Base-by-base conservation (phyloP, 2,329 filamentous ascomycete species). In the Penicillium sp. region DNA sequence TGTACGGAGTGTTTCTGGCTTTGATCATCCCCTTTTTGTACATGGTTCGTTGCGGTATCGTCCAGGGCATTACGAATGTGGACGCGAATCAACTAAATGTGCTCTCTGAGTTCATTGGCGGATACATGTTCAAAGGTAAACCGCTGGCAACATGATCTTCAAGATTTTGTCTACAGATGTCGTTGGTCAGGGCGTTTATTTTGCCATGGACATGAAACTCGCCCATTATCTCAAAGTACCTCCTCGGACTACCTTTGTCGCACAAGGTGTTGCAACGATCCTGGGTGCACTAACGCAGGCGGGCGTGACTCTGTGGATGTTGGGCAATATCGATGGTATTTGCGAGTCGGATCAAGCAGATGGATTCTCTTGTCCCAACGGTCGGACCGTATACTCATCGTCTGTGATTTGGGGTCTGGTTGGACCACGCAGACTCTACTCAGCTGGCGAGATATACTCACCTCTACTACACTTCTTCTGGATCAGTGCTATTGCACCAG, bases 341-440 rank as follows among this genome's bases (percentile, higher is more conserved):
- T 84, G 82, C 66, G 67, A 71, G 15, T 60, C 66, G 1, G 75
- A 76, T 55, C 80, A 83, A 56, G 65, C 77, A 0, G 80, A 82
- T 61, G 77, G 80, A 6, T 85, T 84, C 69, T 79, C 77, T 22
- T 85, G 83, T 65, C 82, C 82, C 15, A 76, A 79, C 61, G 82
- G 81, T 8, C 77, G 80, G n/a, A 81, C 80, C n/a, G 78, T 81
- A 4, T 82, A 80, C 65, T 83, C 79, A 2, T 79, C 80, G 1
- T 81, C 79, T 0, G 75, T 84, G 15, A 79, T 84, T 59, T 85
- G 83, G 83, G 84, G 81, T 49, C 77, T 80, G n/a, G 79, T 85
- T 17, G 84, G 84, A 1, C 84, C 84, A 0, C 73, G 75, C 1
- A 76, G 83, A 15, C 75, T 84, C 2, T 84, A 83, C 71, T 80